Evolutionary conservation across 495 filamentous ascomycete genomes (phyloP).

Genomic region (Thozetella sp.): DNA sequence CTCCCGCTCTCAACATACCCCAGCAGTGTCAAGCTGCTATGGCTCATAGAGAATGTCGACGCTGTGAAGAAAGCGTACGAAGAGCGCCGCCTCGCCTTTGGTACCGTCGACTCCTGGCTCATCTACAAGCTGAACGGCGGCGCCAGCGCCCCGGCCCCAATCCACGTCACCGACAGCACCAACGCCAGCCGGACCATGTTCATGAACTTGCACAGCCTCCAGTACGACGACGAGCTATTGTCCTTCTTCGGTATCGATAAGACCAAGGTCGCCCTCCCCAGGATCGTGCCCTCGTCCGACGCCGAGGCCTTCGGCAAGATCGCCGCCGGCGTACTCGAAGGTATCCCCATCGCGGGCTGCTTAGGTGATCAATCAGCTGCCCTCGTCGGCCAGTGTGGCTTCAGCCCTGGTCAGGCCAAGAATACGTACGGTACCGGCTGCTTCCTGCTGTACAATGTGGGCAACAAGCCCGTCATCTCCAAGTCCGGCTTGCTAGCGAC

Average conservation of each 20-base stretch:
- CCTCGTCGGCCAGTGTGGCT: slow-evolving; percentile 89
- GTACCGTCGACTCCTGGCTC: slow-evolving; percentile 93
- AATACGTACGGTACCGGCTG: slow-evolving; percentile 97
- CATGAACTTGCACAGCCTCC: slow-evolving; percentile 83
- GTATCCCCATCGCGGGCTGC: slow-evolving; percentile 81
- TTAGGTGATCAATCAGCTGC: slow-evolving; percentile 93
- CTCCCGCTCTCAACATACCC: slow-evolving; percentile 93
- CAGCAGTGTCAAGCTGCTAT: slow-evolving; percentile 85
- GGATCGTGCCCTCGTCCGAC: slow-evolving; percentile 86
- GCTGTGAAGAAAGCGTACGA: slow-evolving; percentile 78
- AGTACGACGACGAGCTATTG: slow-evolving; percentile 83
- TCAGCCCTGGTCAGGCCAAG: slow-evolving; percentile 85
- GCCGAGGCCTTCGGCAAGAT: slow-evolving; percentile 73
- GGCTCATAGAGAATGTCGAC: slow-evolving; percentile 76
- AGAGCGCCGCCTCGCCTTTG: slow-evolving; percentile 79
- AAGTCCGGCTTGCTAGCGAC: slow-evolving; percentile 87
- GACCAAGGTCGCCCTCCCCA: slow-evolving; percentile 75
- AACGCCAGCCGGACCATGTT: slow-evolving; percentile 98
- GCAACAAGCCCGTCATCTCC: slow-evolving; percentile 86
- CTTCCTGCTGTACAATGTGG: slow-evolving; percentile 94
- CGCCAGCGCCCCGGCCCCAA: slow-evolving; percentile 49
- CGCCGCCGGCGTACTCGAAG: slow-evolving; percentile 66
- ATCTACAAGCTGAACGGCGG: slow-evolving; percentile 90
- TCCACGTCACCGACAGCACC: slow-evolving; percentile 86
- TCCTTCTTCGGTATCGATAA: slow-evolving; percentile 81